A percentile compares a stretch with the other conserved stretches of the same genome.
Evolutionary conservation across 495 filamentous ascomycete species (phyloP).

Genomic region (Letharia columbiana): DNA sequence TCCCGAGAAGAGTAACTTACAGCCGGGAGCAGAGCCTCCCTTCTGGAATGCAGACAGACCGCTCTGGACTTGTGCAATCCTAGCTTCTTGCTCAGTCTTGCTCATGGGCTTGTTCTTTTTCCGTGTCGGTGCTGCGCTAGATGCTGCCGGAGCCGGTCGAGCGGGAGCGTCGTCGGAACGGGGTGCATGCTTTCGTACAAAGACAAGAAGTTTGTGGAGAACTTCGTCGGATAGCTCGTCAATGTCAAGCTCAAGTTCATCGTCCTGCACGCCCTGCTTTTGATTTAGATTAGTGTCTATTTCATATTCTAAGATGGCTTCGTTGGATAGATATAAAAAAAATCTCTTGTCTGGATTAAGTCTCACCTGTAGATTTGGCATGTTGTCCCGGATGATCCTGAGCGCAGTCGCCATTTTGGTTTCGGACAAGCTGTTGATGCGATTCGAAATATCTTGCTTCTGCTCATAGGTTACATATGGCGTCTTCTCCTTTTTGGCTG

Average conservation of each 20-base stretch:
- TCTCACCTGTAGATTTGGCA: constrained; percentile 61
- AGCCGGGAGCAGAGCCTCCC: constrained; percentile 25
- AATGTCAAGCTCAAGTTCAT: constrained; percentile 86
- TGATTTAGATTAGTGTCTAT: constrained; percentile 28
- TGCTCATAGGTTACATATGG: constrained; percentile 60
- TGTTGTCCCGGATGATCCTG: constrained; percentile 83
- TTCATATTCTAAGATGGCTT: constrained; percentile 8
- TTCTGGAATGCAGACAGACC: constrained; percentile 42
- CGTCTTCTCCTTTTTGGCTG: constrained; percentile 39
- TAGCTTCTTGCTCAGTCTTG: constrained; percentile 82
- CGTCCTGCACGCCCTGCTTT: constrained; percentile 63
- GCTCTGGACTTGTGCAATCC: constrained; percentile 68
- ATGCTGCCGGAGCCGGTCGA: constrained; percentile 32
- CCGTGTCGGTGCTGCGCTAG: constrained; percentile 42
- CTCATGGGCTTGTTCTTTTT: constrained; percentile 99
- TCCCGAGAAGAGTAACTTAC: constrained; percentile 12
- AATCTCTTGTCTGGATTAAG: background rate
- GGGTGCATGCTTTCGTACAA: constrained; percentile 61
- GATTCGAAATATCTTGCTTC: constrained; percentile 78
- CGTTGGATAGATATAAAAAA: constrained; percentile 1
- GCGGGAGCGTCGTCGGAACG: constrained; percentile 38
- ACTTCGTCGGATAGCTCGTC: constrained; percentile 70
- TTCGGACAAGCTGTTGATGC: constrained; percentile 65
- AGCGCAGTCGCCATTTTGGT: constrained; percentile 68
- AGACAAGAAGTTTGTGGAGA: constrained; percentile 64